Percentiles rank a stretch among this genome's conserved stretches.
phyloP scores from a whole-genome alignment of 352 stramenopile species.

The Pythium chondricola region DNA sequence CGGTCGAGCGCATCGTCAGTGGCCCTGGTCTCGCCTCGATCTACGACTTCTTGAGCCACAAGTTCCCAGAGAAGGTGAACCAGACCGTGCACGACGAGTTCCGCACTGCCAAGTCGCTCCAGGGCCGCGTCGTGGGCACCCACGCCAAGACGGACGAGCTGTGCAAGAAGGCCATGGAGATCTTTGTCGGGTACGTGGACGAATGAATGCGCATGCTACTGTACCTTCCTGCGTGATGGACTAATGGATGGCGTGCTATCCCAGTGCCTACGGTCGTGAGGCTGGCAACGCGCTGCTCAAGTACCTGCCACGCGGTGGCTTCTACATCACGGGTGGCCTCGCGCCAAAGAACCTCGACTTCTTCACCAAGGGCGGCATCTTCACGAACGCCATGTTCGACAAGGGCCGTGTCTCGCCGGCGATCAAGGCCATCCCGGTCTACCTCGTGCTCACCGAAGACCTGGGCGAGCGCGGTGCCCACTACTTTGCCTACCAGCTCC shows the following conservation, averaged over 20 bases:
- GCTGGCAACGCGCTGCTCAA: constrained; percentile 92
- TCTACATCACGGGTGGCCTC: constrained; percentile 96
- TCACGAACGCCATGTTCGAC: constrained; percentile 83
- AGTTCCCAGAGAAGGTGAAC: constrained; percentile 87
- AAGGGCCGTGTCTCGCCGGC: constrained; percentile 84
- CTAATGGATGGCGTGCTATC: neutral
- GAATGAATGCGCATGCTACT: neutral
- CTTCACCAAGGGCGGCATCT: constrained; percentile 81
- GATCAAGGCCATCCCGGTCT: constrained; percentile 74
- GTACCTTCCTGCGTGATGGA: neutral
- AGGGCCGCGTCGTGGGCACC: constrained; percentile 83
- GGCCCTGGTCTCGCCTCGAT: constrained; percentile 93
- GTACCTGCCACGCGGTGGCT: constrained; percentile 93
- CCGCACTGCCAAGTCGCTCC: constrained; percentile 45
- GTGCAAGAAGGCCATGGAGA: constrained; percentile 89
- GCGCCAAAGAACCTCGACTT: constrained; percentile 96
- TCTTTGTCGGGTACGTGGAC: constrained; percentile 87
- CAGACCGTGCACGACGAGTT: constrained; percentile 69
- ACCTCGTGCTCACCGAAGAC: constrained; percentile 89
- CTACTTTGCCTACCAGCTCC: constrained; percentile 80
- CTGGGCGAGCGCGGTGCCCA: constrained; percentile 86
- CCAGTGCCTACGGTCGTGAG: constrained; percentile 91
- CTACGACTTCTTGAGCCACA: constrained; percentile 93
- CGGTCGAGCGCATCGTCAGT: constrained; percentile 94
- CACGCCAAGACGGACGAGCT: constrained; percentile 81